These are phyloP conservation scores for Sugiyamaella neomexicana DNA, from an alignment of 1,139 yeast species.

Conservation along the genomic window DNA sequence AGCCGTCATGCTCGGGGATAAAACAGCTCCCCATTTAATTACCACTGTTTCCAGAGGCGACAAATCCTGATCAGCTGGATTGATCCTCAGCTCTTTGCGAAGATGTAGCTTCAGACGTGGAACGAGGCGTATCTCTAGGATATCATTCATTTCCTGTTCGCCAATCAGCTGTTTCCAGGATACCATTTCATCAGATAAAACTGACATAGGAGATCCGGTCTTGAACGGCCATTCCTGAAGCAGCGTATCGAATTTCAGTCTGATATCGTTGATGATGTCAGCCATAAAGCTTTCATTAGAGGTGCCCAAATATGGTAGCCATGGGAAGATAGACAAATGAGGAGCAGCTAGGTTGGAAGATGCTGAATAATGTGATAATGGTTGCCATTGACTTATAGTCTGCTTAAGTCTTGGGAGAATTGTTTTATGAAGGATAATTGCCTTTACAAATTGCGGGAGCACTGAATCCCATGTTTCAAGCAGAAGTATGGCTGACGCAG, in stretches of 20 bases:
- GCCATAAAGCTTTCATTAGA: constrained; percentile 21
- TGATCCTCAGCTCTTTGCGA: constrained; percentile 31
- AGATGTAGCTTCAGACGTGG: constrained; percentile 40
- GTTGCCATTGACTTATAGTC: constrained; percentile 44
- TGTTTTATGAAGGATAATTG: constrained; percentile 35
- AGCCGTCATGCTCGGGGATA: constrained; percentile 26
- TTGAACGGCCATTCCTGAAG: constrained; percentile 24
- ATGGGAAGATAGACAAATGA: constrained; percentile 48
- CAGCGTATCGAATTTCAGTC: constrained; percentile 38
- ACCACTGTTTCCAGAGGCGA: constrained; percentile 28
- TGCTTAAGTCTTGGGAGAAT: constrained; percentile 44
- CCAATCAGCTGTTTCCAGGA: constrained; percentile 46
- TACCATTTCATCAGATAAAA: constrained; percentile 37
- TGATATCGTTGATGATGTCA: constrained; percentile 36
- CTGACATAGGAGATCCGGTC: constrained; percentile 20
- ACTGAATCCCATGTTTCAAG: constrained; percentile 48
- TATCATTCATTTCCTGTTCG: constrained; percentile 32
- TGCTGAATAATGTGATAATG: constrained; percentile 19
- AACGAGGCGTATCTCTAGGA: constrained; percentile 35
- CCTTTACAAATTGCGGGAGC: constrained; percentile 40
- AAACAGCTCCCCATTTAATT: constrained; percentile 34
- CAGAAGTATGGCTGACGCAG: constrained; percentile 35
- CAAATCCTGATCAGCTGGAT: constrained; percentile 39
- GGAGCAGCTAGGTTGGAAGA: constrained; percentile 30
- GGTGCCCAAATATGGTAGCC: constrained; percentile 44